Conservation (phyloP, 2,329 filamentous ascomycete species). For the Paramyrothecium roridum region DNA sequence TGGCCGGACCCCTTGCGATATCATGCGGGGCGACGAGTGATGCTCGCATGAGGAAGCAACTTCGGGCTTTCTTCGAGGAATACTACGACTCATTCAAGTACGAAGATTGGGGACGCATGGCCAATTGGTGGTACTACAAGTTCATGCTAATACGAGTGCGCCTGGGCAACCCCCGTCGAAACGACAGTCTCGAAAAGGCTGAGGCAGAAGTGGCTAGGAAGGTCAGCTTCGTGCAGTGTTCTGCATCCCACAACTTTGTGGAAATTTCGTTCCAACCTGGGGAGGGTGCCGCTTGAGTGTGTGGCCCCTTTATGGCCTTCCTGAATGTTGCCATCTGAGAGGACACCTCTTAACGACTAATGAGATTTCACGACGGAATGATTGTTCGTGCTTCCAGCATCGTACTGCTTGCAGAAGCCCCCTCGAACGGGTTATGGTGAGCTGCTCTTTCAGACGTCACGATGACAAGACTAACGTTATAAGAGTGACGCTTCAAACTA, state of each 20-base stretch:
- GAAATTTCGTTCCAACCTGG: not conserved
- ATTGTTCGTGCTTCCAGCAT: too few species aligned
- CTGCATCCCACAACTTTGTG: not conserved
- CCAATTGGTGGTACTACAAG: conserved; percentile 1
- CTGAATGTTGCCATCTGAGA: too few species aligned
- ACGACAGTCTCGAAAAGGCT: not conserved
- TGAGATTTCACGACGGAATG: too few species aligned
- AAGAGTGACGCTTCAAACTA: too few species aligned
- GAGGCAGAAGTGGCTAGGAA: not conserved
- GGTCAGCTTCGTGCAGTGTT: not conserved
- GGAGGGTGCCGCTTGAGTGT: too few species aligned
- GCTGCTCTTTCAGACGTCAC: too few species aligned
- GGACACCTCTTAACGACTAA: too few species aligned
- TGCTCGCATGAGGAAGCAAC: not conserved
- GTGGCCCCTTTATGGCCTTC: too few species aligned
- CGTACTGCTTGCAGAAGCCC: too few species aligned
- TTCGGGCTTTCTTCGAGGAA: not conserved
- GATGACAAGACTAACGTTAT: too few species aligned
- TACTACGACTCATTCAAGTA: not conserved
- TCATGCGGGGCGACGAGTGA: not conserved
- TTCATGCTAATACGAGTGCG: not conserved
- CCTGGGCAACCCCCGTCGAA: not conserved
- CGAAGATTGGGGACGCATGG: not conserved
- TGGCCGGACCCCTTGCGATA: not conserved
- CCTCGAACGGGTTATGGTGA: too few species aligned